Conservation (phyloP, 202 grass and related monocot species). For the Carex sylvatica region DNA sequence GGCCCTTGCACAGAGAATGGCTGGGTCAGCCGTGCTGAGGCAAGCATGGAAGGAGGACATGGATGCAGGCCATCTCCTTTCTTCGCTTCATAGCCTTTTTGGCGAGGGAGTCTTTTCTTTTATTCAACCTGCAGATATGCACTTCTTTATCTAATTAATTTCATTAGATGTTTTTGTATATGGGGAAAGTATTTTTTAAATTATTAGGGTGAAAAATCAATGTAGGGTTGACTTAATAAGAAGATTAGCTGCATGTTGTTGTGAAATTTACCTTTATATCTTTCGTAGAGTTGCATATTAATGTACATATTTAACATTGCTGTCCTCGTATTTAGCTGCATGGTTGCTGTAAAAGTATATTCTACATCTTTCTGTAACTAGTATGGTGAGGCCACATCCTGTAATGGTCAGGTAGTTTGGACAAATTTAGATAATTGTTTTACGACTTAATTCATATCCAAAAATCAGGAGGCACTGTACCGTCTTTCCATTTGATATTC, state of each 20-base stretch:
- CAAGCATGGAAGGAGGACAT: conserved; percentile 95
- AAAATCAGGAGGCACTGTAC: not conserved
- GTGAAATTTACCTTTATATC: not conserved
- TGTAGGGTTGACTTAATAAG: conserved; percentile 1
- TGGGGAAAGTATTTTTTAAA: not conserved
- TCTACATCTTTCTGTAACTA: not conserved
- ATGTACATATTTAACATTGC: not conserved
- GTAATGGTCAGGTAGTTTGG: not conserved
- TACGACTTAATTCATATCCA: not conserved
- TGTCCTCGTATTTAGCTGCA: not conserved
- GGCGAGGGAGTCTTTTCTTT: conserved; percentile 81
- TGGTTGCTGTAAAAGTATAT: not conserved
- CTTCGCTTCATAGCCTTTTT: conserved; percentile 59
- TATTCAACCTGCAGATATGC: conserved; percentile 58
- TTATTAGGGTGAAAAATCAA: not conserved
- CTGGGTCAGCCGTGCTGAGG: conserved; percentile 47
- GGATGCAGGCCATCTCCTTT: conserved; percentile 58
- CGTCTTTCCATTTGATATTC: not conserved
- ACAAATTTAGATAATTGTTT: not conserved
- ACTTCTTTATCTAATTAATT: conserved; percentile 52
- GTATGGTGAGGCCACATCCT: not conserved
- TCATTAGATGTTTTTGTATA: not conserved
- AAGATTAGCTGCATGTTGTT: not conserved
- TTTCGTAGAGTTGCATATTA: not conserved
- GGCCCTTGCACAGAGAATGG: conserved; percentile 32